phyloP scores from a whole-genome alignment of 805 yeast species.

The Cephaloascus albidus region DNA sequence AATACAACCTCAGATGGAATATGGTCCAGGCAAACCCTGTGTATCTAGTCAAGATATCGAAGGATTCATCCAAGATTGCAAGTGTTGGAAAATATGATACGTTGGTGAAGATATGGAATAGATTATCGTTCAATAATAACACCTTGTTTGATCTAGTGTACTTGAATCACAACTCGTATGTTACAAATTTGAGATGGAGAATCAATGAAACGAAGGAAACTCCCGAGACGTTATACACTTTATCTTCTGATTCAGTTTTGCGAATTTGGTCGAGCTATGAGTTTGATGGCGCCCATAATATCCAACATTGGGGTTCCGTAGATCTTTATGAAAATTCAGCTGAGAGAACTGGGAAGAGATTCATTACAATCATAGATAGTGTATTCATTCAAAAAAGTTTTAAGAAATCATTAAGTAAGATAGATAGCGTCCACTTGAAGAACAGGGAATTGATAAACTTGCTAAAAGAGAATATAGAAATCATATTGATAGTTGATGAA shows the following conservation, averaged over 20 bases:
- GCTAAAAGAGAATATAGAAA: neutral
- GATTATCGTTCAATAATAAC: constrained; percentile 59
- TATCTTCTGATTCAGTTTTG: constrained; percentile 48
- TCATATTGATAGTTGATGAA: constrained; percentile 18
- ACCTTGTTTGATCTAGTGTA: constrained; percentile 62
- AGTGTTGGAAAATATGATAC: constrained; percentile 54
- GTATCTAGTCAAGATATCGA: constrained; percentile 46
- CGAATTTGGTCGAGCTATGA: constrained; percentile 67
- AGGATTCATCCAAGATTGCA: constrained; percentile 61
- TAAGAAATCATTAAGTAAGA: constrained; percentile 2
- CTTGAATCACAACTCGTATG: constrained; percentile 52
- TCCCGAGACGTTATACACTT: constrained; percentile 52
- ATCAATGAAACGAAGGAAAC: constrained; percentile 17
- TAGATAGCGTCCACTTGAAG: neutral
- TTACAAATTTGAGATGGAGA: constrained; percentile 55
- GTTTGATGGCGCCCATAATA: constrained; percentile 43
- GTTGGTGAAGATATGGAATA: constrained; percentile 69
- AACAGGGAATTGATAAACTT: neutral
- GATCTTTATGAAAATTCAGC: constrained; percentile 15
- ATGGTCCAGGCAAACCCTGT: constrained; percentile 54
- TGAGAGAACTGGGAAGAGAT: constrained; percentile 7
- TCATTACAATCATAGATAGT: constrained; percentile 26
- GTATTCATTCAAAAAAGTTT: constrained; percentile 18
- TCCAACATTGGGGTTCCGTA: constrained; percentile 47
- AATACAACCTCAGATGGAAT: constrained; percentile 34